These are phyloP conservation scores for Candida coquimbonensis DNA, from an alignment of 805 yeast genomes.

Conservation along the genomic window DNA sequence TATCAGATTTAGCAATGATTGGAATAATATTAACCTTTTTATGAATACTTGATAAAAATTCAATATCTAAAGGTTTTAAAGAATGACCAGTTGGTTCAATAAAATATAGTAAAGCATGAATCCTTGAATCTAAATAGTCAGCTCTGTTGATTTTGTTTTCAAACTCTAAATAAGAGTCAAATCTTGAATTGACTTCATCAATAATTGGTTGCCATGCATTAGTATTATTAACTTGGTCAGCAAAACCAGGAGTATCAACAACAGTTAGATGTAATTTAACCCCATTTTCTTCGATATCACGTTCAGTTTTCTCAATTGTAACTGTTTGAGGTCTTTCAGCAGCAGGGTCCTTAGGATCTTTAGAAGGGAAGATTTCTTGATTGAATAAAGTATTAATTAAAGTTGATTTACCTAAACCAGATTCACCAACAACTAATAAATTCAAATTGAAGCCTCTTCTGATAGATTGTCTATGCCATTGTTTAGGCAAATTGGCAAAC, in stretches of 20 bases:
- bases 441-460: slow-evolving; percentile 87
- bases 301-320: slow-evolving; percentile 50
- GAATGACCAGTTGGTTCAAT: slow-evolving; percentile 97
- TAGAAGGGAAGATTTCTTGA: slow-evolving; percentile 45
- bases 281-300: slow-evolving; percentile 88
- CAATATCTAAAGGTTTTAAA: slow-evolving; percentile 80
- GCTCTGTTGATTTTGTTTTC: slow-evolving; percentile 81
- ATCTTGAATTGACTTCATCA: slow-evolving; percentile 80
- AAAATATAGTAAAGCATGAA: slow-evolving; percentile 90
- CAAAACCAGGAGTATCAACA: slow-evolving; percentile 90
- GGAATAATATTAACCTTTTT: slow-evolving; percentile 92
- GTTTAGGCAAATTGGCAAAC: slow-evolving; percentile 94
- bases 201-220: slow-evolving; percentile 87
- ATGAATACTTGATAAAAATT: slow-evolving; percentile 80
- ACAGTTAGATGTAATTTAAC: slow-evolving; percentile 80
- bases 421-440: slow-evolving; percentile 83
- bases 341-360: slow-evolving; percentile 32
- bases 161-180: slow-evolving; percentile 80
- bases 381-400: slow-evolving; percentile 86
- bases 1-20: slow-evolving; percentile 90
- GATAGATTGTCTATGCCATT: slow-evolving; percentile 94
- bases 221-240: slow-evolving; percentile 76
- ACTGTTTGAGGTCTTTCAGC: slow-evolving; percentile 42
- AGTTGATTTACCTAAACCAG: slow-evolving; percentile 91
- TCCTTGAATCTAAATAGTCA: slow-evolving; percentile 66